Evolutionary conservation across 805 yeast species (phyloP).

Genomic region (Candida sphagnicola): DNA sequence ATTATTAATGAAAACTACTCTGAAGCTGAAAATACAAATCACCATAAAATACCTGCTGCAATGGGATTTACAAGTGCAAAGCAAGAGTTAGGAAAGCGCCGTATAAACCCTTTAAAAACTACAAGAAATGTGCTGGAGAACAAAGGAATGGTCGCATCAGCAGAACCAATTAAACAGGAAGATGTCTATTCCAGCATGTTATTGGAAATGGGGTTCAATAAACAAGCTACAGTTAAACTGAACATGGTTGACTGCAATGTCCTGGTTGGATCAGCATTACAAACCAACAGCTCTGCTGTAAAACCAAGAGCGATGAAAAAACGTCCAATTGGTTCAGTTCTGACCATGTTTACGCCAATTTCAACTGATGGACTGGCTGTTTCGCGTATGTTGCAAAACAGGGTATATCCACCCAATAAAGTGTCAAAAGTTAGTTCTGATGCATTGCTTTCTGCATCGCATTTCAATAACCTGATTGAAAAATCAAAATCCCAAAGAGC

Average conservation of each 20-base stretch:
- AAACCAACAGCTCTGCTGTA: background rate
- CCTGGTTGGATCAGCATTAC: background rate
- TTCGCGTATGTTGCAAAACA: background rate
- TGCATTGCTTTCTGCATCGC: background rate
- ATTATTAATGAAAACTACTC: constrained; percentile 5
- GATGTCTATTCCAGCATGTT: background rate
- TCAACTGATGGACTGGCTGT: background rate
- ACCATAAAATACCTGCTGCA: background rate
- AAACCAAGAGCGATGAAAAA: background rate
- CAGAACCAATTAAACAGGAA: background rate
- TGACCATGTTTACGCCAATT: background rate
- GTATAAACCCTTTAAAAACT: background rate
- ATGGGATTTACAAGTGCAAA: constrained; percentile 8
- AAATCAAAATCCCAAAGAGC: background rate
- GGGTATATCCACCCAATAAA: background rate
- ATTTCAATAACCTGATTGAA: background rate
- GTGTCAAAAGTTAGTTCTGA: background rate
- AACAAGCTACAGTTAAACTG: too few species aligned
- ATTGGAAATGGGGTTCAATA: background rate
- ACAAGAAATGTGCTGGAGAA: background rate
- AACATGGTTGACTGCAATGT: too few species aligned
- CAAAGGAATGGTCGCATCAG: background rate
- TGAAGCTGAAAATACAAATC: background rate
- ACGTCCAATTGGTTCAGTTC: background rate
- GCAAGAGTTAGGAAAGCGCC: constrained; percentile 1